Evolutionary conservation across 179 eudicot species (phyloP), one percentile per base, ranked within the genome.

Genomic region (Beta lomatogona): DNA sequence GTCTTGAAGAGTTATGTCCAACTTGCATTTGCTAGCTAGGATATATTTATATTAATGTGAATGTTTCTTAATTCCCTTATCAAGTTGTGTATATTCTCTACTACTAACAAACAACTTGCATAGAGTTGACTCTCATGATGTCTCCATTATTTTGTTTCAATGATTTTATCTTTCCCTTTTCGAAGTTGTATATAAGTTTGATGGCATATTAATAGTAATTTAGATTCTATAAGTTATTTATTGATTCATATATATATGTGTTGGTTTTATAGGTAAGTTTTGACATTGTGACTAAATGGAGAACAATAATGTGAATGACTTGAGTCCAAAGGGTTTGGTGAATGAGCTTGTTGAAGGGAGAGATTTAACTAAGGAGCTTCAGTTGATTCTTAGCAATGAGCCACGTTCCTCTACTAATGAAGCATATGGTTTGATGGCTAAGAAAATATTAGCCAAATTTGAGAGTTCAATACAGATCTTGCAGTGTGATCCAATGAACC

Each of bases 311-410:
- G 53, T 71, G 52, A 82, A 82, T 71, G 81, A 79, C 8, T 61
- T 19, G 44, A 79, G 81, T 71, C 77, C 83, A 25, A 81, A 80
- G 70, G 79, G 68, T 48, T 82, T 91, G 78, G 68, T 89, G 48
- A 79, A 83, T 57, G 95, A 92, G 89, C 87, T 92, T 73, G 82
- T 83, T 9, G 87, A 88, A 88, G 97, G 97, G 72, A 88, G 86
- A 78, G 94, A 91, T 82, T 75, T 88, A 12, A 90, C 92, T 6
- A 88, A 72, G 80, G 89, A 92, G 80, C 97, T 93, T 76, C 91
- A 89, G 65, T 60, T 76, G 18, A 66, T 59, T 14, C 83, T 89
- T 77, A 85, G 88, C 59, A 85, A 89, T 19, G 83, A 64, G 44
- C 78, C 87, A 45, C 36, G n/a, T 8, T 70, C 81, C 0, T 75